A percentile compares a stretch with the other conserved stretches of the same genome.
phyloP scores from a whole-genome alignment of 306 rosid genomes.

The Cucurbita ficifolia region DNA sequence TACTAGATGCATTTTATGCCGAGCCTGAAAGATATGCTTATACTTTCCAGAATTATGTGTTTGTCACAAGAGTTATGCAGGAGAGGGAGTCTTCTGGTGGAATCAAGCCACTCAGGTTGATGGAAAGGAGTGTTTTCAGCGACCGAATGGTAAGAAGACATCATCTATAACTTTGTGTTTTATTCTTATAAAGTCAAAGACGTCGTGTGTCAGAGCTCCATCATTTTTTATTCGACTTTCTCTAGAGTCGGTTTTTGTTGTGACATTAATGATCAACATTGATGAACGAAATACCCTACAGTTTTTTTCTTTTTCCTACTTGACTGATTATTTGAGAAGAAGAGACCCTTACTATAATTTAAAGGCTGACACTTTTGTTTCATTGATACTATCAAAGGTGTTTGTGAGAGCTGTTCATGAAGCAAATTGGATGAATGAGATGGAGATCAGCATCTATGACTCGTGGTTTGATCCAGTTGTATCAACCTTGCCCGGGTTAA shows the following conservation, averaged over 20 bases:
- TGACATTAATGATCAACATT: not conserved
- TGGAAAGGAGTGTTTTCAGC: slow-evolving; percentile 98
- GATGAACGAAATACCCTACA: not conserved
- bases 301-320: not conserved
- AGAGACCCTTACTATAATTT: not conserved
- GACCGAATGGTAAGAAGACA: slow-evolving; percentile 80
- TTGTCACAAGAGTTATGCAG: slow-evolving; percentile 93
- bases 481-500: slow-evolving; percentile 85
- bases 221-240: slow-evolving; percentile 1
- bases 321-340: not conserved
- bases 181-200: not conserved
- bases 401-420: slow-evolving; percentile 97
- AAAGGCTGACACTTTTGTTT: slow-evolving; percentile 10
- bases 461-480: slow-evolving; percentile 99
- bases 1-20: slow-evolving; percentile 85
- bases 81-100: slow-evolving; percentile 91
- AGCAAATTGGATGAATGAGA: slow-evolving; percentile 98
- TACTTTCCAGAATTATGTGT: slow-evolving; percentile 96
- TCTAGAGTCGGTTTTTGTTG: not conserved
- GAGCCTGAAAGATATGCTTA: slow-evolving; percentile 94
- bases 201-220: not conserved
- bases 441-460: slow-evolving; percentile 97
- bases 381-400: slow-evolving; percentile 36
- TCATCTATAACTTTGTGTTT: not conserved
- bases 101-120: slow-evolving; percentile 87